phyloP scores from a whole-genome alignment of 768 basidiomycete species.

The Leccinum barrowsii region DNA sequence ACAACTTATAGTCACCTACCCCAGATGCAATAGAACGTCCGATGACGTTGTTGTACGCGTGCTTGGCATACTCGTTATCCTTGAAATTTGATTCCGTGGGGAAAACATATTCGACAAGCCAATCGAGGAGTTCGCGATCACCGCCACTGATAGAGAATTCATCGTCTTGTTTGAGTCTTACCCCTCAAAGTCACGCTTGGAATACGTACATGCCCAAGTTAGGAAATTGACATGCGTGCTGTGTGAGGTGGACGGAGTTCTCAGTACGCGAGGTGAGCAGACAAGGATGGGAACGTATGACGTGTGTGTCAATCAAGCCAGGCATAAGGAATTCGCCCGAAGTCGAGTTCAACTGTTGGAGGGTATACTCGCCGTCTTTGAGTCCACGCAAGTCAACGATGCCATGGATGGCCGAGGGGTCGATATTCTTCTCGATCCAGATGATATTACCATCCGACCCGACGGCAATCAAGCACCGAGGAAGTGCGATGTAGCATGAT shows the following conservation, averaged over 20 bases:
- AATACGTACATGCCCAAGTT: constrained; percentile 32
- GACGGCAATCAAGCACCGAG: constrained; percentile 55
- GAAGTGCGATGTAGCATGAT: constrained; percentile 41
- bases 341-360: constrained; percentile 33
- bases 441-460: constrained; percentile 51
- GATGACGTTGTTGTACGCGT: constrained; percentile 66
- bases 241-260: neutral
- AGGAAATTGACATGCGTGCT: constrained; percentile 38
- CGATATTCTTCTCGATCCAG: constrained; percentile 67
- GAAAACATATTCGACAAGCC: constrained; percentile 80
- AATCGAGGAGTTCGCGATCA: constrained; percentile 79
- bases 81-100: constrained; percentile 77
- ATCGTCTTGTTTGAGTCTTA: neutral
- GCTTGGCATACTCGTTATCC: constrained; percentile 61
- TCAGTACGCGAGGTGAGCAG: neutral
- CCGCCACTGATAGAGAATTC: constrained; percentile 51
- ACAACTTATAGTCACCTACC: constrained; percentile 43
- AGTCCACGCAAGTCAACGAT: constrained; percentile 49
- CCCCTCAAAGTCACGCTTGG: neutral
- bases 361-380: constrained; percentile 25
- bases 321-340: constrained; percentile 72
- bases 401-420: constrained; percentile 44
- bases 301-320: constrained; percentile 88
- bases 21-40: constrained; percentile 65
- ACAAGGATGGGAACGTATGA: constrained; percentile 45